Conservation (phyloP, 2,329 filamentous ascomycete genomes). For the Sordariomycetes sp. region DNA sequence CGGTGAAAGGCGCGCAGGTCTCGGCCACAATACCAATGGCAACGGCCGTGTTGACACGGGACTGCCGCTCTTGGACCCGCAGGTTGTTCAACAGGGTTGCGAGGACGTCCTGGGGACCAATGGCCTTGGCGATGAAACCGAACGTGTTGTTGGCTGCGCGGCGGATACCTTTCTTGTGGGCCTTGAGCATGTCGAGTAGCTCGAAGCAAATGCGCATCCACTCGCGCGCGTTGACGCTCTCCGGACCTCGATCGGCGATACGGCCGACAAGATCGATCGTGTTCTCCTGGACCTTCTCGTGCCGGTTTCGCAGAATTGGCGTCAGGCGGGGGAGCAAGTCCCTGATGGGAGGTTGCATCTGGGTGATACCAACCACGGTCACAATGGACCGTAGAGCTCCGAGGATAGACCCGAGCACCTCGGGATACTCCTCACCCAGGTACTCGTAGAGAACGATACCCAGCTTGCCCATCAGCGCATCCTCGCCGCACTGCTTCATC, state of each 20-base stretch:
- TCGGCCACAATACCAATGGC: slow-evolving; percentile 98
- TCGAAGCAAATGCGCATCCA: slow-evolving; percentile 99
- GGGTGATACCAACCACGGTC: slow-evolving; percentile 92
- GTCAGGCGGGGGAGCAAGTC: slow-evolving; percentile 90
- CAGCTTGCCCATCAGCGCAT: slow-evolving; percentile 90
- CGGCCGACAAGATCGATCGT: slow-evolving; percentile 96
- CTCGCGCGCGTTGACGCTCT: slow-evolving; percentile 92
- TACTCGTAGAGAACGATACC: slow-evolving; percentile 95
- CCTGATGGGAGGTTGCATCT: slow-evolving; percentile 97
- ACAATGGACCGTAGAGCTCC: slow-evolving; percentile 93
- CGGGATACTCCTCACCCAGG: slow-evolving; percentile 94
- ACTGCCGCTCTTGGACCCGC: slow-evolving; percentile 93
- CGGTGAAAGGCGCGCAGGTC: slow-evolving; percentile 95
- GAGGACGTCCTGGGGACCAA: slow-evolving; percentile 93
- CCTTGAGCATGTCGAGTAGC: slow-evolving; percentile 97
- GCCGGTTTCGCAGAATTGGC: slow-evolving; percentile 94
- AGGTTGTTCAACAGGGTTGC: slow-evolving; percentile 94
- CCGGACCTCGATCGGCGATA: slow-evolving; percentile 92
- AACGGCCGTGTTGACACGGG: slow-evolving; percentile 94
- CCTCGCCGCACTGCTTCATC: slow-evolving; percentile 97
- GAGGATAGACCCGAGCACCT: slow-evolving; percentile 92
- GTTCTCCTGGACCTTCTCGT: slow-evolving; percentile 99
- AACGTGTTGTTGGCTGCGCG: slow-evolving; percentile 99
- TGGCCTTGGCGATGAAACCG: slow-evolving; percentile 98
- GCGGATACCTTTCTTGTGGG: slow-evolving; percentile 98